Conservation (phyloP, 495 filamentous ascomycete genomes). For the Astrothelium subdiscretum region DNA sequence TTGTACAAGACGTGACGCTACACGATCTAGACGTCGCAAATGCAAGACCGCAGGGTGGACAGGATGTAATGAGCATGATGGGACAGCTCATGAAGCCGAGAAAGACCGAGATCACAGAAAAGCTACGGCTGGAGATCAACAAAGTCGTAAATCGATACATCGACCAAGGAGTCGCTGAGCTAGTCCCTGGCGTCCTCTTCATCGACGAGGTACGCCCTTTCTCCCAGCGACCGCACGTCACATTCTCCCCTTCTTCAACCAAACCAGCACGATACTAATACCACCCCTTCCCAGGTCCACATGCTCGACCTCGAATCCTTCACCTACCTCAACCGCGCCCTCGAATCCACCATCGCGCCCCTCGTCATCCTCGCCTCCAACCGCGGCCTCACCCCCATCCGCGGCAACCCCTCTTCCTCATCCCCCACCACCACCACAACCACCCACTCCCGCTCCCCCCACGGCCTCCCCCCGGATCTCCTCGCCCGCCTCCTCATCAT, state of each 20-base stretch:
- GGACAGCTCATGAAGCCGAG: slow-evolving; percentile 97
- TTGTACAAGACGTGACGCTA: slow-evolving; percentile 96
- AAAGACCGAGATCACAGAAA: slow-evolving; percentile 97
- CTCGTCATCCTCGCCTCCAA: slow-evolving; percentile 97
- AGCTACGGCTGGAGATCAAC: slow-evolving; percentile 90
- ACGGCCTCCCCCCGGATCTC: slow-evolving; percentile 88
- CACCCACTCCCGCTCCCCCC: slow-evolving; percentile 59
- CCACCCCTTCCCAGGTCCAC: slow-evolving; percentile 52
- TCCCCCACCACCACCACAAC: slow-evolving; percentile 27
- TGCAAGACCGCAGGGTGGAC: slow-evolving; percentile 83
- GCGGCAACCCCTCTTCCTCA: slow-evolving; percentile 44
- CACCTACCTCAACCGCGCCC: slow-evolving; percentile 93
- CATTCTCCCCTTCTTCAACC: not conserved
- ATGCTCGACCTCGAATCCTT: slow-evolving; percentile 99
- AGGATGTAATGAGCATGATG: slow-evolving; percentile 99
- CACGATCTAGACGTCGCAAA: slow-evolving; percentile 97
- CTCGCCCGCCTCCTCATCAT: slow-evolving; percentile 88
- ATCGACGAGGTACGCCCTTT: slow-evolving; percentile 75
- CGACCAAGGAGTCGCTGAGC: slow-evolving; percentile 93
- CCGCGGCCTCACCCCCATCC: slow-evolving; percentile 79
- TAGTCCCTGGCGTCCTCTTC: slow-evolving; percentile 93
- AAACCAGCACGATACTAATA: not conserved
- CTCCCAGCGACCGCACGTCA: too few relatives aligned
- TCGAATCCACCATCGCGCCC: slow-evolving; percentile 84
- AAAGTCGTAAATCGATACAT: slow-evolving; percentile 98